These are phyloP conservation scores for Eucalyptus erythrocorys DNA, from an alignment of 345 rosid species.

Conservation along the genomic window DNA sequence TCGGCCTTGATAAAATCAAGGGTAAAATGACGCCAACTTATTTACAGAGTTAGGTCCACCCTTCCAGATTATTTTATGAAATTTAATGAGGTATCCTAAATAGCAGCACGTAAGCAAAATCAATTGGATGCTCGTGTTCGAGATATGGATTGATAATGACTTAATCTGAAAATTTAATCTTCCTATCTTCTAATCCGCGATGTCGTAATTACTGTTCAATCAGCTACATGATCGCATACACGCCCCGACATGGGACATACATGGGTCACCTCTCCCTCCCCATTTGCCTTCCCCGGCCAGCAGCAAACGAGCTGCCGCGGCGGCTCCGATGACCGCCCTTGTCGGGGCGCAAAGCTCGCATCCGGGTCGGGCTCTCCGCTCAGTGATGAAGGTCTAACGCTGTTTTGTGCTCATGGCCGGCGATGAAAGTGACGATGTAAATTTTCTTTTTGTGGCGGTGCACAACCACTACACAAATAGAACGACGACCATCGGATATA, in stretches of 20 bases:
- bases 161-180: not conserved
- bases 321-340: not conserved
- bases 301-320: not conserved
- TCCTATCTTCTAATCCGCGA: not conserved
- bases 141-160: not conserved
- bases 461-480: not conserved
- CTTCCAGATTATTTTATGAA: not conserved
- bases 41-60: not conserved
- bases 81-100: not conserved
- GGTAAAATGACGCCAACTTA: not conserved
- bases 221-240: not conserved
- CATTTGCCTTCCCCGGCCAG: not conserved
- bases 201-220: not conserved
- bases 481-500: not conserved
- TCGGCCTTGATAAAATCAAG: not conserved
- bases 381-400: not conserved
- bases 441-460: not conserved
- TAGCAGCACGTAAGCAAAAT: not conserved
- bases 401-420: not conserved
- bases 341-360: not conserved
- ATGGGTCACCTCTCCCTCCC: not conserved
- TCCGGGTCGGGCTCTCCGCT: not conserved
- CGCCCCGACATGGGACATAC: fast-evolving
- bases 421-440: not conserved
- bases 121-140: not conserved